Base-by-base conservation (phyloP, 1,284 basidiomycete species). In the Filobasidium uniguttulatum region DNA sequence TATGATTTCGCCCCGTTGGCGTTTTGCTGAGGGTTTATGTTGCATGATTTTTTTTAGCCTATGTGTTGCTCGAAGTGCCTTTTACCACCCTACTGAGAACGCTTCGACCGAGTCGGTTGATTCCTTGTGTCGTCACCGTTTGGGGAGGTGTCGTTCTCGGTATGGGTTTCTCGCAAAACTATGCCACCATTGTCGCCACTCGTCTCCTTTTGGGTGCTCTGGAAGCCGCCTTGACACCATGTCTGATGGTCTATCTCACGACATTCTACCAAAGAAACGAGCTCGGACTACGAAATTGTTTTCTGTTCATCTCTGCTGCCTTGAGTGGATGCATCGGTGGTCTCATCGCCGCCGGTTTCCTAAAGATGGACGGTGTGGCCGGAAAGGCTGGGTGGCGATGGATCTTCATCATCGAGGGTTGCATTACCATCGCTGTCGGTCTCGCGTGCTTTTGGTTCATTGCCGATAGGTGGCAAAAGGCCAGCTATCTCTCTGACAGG, bases 251-350 rank as follows among this genome's bases (percentile, higher is more conserved):
- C 12, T 55, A 55, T 34, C 38, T 62, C 20, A 49, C 59, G 17
- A 52, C 55, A 38, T 60, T 52, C 40, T 62, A 62, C 44, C 53
- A 54, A 10, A 52, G 59, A 3, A 48, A 59, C 14, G 63, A 66
- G 50, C 55, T 59, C 14, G 64, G 55, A 0, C 46, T 48, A 6
- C 53, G 64, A 1, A 54, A 58, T n/a, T 55, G 54, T 20, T 64
- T 60, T 55, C 59, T 66, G 23, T 66, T 63, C 44, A 52, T 58
- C 34, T 56, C 57, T 25, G 55, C 60, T 1, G 61, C 61, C 1
- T 19, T 60, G n/a, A 56, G 55, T 2, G 60, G 62, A 2, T 57
- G 56, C 1, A 49, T 65, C 9, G 64, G 63, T 20, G 63, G 65
- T 6, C 54, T 68, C 3, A 56, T 64, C 29, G 61, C 58, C 15